Base-by-base conservation (phyloP, 2,329 filamentous ascomycete genomes). In the Simplicillium aogashimaense region DNA sequence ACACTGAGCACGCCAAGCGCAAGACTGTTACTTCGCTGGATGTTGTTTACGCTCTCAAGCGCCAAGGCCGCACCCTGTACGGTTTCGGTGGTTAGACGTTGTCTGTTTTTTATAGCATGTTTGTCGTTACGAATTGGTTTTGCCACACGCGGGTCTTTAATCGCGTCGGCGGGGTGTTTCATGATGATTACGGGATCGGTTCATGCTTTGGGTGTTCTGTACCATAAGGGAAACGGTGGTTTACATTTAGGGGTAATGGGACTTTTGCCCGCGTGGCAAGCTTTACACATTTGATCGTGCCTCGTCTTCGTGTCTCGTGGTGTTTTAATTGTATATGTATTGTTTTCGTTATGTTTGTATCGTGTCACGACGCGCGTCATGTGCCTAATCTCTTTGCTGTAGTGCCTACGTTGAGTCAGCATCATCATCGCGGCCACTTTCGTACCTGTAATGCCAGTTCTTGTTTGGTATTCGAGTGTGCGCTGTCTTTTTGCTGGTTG, bases 1-100 rank as follows among this genome's bases (percentile, higher is more conserved):
- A 81, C 67, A 81, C 77, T 38, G 77, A 81, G 66, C 77, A 81
- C 66, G 78, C 78, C 63, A 81, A 81, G 74, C 74, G 78, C 63
- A 81, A 81, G 76, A 81, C 78, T 13, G 78, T 82, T 61, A 81
- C 72, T 32, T 76, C 72, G 3, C 67, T 76, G 39, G 72, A 76
- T 51, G 72, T 76, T 18, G 72, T 76, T 58, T 76, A 76, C 49
- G 72, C 72, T 28, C 66, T 76, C 50, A 76, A 76, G 68, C 64
- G 72, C 57, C 72, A 76, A 64, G 72, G 72, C 54, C 69, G 79
- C 57, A 81, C 81, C 59, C 78, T 86, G 51, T 86, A 86, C 71
- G 81, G 82, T 68, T 86, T 86, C 73, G 82, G 82, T 72, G 82
- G 81, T 72, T 86, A 83, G 36, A 29, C 17, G 37, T 32, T 17